Conservation (phyloP, 306 rosid species). For the Delonix regia region DNA sequence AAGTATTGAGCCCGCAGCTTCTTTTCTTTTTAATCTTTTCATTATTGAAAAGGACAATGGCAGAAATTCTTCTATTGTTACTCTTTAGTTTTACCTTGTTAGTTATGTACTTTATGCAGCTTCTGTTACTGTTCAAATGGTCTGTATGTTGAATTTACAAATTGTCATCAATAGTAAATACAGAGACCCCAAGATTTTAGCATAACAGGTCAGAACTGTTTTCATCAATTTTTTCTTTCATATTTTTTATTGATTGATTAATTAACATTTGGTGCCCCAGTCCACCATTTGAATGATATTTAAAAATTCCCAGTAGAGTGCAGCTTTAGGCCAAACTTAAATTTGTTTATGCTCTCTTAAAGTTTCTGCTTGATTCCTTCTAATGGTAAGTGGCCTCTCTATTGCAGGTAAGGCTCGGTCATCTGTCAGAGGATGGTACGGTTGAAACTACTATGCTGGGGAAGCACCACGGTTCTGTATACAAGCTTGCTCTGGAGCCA, state of each 20-base stretch:
- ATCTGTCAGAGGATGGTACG: constrained; percentile 49
- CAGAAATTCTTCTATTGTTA: not conserved
- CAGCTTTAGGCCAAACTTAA: not conserved
- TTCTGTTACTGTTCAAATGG: constrained; percentile 12
- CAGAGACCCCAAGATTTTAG: constrained; percentile 12
- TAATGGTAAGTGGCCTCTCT: constrained; percentile 10
- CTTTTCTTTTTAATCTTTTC: not conserved
- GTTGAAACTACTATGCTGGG: constrained; percentile 56
- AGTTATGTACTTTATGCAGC: not conserved
- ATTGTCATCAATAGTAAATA: not conserved
- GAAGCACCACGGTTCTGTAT: constrained; percentile 53
- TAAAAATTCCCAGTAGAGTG: not conserved
- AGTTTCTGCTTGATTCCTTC: constrained; percentile 26
- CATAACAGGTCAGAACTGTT: constrained; percentile 5
- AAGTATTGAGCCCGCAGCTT: not conserved
- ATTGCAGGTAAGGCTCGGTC: constrained; percentile 63
- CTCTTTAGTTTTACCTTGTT: constrained; percentile 13
- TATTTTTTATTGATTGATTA: constrained; percentile 21
- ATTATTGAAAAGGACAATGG: constrained; percentile 17
- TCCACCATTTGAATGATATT: not conserved
- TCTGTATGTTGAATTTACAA: not conserved
- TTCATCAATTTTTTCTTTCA: not conserved
- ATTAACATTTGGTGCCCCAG: constrained; percentile 13
- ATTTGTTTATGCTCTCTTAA: not conserved
- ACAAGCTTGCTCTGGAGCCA: constrained; percentile 73